Evolutionary conservation across 768 basidiomycete species (phyloP).

Genomic region (Phanerodontia chrysosporium): DNA sequence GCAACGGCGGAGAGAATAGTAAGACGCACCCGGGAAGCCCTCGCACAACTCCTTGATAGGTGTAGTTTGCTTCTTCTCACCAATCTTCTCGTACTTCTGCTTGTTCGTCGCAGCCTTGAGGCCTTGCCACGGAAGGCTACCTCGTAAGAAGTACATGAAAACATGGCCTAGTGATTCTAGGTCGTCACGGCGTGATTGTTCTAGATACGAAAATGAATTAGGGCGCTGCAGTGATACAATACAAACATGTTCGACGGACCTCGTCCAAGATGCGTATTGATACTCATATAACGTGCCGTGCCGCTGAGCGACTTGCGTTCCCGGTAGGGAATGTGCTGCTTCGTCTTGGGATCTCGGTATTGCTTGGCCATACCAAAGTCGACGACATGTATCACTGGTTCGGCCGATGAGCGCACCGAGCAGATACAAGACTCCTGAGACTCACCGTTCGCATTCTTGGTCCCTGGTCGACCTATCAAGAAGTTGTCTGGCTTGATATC

Average conservation of each 20-base stretch:
- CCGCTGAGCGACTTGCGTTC: constrained; percentile 97
- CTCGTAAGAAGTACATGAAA: constrained; percentile 99
- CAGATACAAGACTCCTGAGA: constrained; percentile 9
- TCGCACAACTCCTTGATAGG: constrained; percentile 97
- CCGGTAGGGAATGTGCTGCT: constrained; percentile 98
- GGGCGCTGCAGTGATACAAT: too few species aligned
- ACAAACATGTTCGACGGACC: too few species aligned
- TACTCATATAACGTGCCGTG: constrained; percentile 99
- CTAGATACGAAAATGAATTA: constrained; percentile 36
- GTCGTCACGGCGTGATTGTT: constrained; percentile 94
- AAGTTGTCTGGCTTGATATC: constrained; percentile 99
- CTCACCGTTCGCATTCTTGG: constrained; percentile 82
- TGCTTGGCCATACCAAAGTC: constrained; percentile 99
- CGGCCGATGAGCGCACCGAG: too few species aligned
- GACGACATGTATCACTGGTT: constrained; percentile 69
- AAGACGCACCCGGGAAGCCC: constrained; percentile 78
- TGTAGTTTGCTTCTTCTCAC: constrained; percentile 99
- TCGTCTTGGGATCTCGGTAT: constrained; percentile 98
- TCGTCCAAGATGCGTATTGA: constrained; percentile 97
- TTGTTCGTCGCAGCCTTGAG: constrained; percentile 99
- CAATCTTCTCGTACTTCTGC: constrained; percentile 99
- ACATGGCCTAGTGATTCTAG: constrained; percentile 99
- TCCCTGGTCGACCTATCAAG: constrained; percentile 89
- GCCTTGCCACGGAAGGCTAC: constrained; percentile 98
- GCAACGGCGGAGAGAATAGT: background rate